Base-by-base conservation (phyloP, 169 alveolate species). In the Plasmodium chabaudi region DNA sequence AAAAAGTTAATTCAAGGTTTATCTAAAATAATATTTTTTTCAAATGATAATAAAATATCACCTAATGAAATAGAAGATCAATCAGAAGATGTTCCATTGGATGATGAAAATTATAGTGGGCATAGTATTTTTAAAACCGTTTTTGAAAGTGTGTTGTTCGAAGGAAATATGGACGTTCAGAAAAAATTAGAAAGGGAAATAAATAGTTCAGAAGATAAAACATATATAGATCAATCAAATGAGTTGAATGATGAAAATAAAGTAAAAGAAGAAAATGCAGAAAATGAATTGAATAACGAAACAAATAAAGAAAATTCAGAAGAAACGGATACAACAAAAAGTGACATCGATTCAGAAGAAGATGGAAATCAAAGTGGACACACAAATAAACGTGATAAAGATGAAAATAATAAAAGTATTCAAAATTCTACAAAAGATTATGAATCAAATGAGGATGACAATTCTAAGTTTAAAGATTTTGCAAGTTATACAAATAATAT, bases 401-500 rank as follows among this genome's bases (percentile, higher is more conserved):
- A 57, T 17, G 68, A 39, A 12, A 21, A 17, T 17, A 10, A 65
- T 39, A 13, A 27, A 9, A 63, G 5, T 39, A 57, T 39, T 67
- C 7, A 9, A 69, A 47, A 49, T 12, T 13, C 6, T 9, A 27
- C 21, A 60, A 44, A 61, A 21, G 13, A 15, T 21, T 13, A 7
- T 5, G 73, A 60, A 7, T 23, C 56, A 44, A 79, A 34, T 0
- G 4, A 79, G 25, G 82, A 79, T 51, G 27, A 39, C 9, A 64
- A 79, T 46, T 79, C 53, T n/a, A 79, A 79, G 15, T 53, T 79
- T 44, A 51, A 51, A 13, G 89, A 79, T 39, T 79, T 79, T 59
- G 51, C 64, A 55, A 69, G 46, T 70, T 79, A 79, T 46, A 47
- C 64, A 10, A 65, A 79, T 59, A 79, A 47, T 47, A n/a, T 79